Evolutionary conservation across 2,329 filamentous ascomycete species (phyloP), one percentile per base, ranked within the genome.

Genomic region (Phialophora expanda): DNA sequence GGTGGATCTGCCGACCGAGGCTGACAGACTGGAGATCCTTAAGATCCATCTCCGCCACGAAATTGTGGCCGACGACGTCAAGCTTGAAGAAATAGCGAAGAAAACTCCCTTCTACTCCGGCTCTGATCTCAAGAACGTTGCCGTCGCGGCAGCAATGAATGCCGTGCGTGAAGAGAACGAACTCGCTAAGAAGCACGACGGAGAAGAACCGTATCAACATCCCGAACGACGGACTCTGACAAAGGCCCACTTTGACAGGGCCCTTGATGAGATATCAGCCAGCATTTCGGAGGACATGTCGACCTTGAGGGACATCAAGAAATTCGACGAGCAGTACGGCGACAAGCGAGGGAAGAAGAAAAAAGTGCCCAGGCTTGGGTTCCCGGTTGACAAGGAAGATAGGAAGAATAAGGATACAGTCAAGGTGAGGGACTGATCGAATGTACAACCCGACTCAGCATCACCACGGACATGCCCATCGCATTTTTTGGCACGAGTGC

Each of bases 321-420:
- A 96, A 79, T 99, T 98, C 75, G 95, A 99, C 75, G 92, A 97
- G 79, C 90, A 94, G 76, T 99, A 93, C 76, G 94, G 95, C 28
- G 93, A 97, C 75, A 86, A 89, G 41, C 89, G 87, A 74, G 86
- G 85, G 1, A 85, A 86, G 71, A 85, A 86, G 74, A 87, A 86
- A 75, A 88, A 86, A 77, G 87, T 77, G 28, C 71, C 76, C 9
- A 79, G 80, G 0, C 84, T 82, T 76, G 85, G 85, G 3, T 86
- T 86, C 72, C 76, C 74, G 56, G 76, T 77, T 22, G 77, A 77
- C 2, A 71, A 68, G 22, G 73, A 74, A 22, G 73, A 75, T 8
- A 75, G 77, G 32, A 66, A 73, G 51, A 72, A 66, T 24, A 64
- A 73, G 20, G 78, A 82, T 61, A 75, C 77, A 11, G 77, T 77